A percentile compares a stretch with the other conserved stretches of the same genome.
Evolutionary conservation across 2,329 filamentous ascomycete species (phyloP).

Genomic region (Balansia obtecta): DNA sequence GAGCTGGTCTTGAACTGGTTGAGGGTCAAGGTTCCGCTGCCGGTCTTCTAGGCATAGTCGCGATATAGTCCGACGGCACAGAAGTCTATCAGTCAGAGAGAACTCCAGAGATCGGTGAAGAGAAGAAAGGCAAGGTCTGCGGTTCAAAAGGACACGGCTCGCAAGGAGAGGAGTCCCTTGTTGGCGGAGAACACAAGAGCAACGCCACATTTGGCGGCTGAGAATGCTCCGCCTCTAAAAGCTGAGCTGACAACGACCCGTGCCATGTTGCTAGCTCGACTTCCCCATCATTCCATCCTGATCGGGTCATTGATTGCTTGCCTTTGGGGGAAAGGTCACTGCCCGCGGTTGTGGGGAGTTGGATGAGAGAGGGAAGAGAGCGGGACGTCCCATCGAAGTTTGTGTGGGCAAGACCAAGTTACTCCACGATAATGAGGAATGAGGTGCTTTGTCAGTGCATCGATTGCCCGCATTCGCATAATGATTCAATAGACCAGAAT

Average conservation of each 20-base stretch:
- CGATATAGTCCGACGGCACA: not conserved
- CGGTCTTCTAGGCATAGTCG: not conserved
- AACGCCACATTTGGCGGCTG: constrained; percentile 4
- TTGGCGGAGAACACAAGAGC: not conserved
- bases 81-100: not conserved
- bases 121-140: not conserved
- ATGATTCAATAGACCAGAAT: too few species aligned
- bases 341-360: too few species aligned
- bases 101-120: not conserved
- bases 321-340: too few species aligned
- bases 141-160: not conserved
- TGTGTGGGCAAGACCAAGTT: too few species aligned
- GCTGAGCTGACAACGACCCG: not conserved
- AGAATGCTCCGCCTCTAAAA: not conserved
- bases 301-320: too few species aligned
- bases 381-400: too few species aligned
- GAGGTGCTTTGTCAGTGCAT: too few species aligned
- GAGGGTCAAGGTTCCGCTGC: not conserved
- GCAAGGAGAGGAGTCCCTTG: not conserved
- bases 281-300: not conserved
- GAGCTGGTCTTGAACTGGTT: not conserved
- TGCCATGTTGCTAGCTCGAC: not conserved
- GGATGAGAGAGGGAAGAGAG: too few species aligned
- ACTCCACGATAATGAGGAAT: too few species aligned
- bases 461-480: too few species aligned